Evolutionary conservation across 2,329 filamentous ascomycete species (phyloP).

Genomic region (Aspergillus intermedius): DNA sequence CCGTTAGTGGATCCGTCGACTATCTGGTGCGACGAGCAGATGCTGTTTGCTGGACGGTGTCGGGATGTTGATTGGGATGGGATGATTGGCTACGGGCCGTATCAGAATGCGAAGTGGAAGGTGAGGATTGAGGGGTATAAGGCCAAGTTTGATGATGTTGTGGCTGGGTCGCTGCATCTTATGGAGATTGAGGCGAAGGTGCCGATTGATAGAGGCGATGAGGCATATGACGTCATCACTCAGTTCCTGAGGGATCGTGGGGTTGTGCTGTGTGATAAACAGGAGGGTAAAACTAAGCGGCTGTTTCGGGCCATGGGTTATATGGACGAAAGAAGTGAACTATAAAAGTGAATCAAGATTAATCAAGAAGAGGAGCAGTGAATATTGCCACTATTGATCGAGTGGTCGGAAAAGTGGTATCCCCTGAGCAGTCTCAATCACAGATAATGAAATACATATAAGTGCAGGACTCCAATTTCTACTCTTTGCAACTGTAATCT

Average conservation of each 20-base stretch:
- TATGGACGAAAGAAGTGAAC: background rate
- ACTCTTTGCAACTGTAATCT: no score
- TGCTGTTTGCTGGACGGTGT: background rate
- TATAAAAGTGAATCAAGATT: background rate
- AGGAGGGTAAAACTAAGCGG: background rate
- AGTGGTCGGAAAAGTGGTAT: no score
- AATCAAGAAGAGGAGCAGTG: no score
- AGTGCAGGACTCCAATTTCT: no score
- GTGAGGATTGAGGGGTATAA: conserved; percentile 1
- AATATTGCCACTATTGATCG: no score
- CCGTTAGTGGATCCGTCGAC: background rate
- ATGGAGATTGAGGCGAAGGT: conserved; percentile 4
- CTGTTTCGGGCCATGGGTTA: background rate
- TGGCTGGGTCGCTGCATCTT: background rate
- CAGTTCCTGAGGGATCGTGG: background rate
- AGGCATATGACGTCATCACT: background rate
- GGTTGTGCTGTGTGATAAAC: background rate
- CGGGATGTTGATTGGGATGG: background rate
- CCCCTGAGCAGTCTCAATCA: no score
- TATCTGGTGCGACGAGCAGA: background rate
- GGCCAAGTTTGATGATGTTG: conserved; percentile 5
- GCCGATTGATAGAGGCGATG: background rate
- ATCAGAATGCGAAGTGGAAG: conserved; percentile 5
- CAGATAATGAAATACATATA: no score
- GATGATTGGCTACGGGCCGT: conserved; percentile 1